Conservation (phyloP, 2,329 filamentous ascomycete species). For the Chrysosphaeria jannelii region DNA sequence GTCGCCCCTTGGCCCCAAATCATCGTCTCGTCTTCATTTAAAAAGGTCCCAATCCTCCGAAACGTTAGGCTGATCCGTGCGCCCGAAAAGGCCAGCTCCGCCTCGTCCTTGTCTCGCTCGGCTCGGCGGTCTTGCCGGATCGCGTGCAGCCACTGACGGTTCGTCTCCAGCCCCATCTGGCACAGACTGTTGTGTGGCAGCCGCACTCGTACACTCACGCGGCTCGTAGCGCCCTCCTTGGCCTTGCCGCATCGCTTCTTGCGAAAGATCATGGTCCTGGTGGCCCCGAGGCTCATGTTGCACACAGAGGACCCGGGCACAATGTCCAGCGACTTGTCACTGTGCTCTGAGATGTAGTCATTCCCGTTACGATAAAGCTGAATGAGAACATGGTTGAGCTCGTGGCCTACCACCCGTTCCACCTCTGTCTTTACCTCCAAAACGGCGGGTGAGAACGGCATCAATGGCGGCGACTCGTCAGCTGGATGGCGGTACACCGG, state of each 20-base stretch:
- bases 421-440: constrained; percentile 33
- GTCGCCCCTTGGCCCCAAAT: constrained; percentile 89
- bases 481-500: constrained; percentile 89
- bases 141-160: constrained; percentile 70
- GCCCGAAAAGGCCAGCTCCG: constrained; percentile 42
- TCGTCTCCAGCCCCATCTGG: constrained; percentile 51
- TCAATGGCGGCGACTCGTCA: constrained; percentile 55
- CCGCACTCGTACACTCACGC: constrained; percentile 32
- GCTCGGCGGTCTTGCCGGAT: constrained; percentile 66
- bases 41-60: constrained; percentile 60
- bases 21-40: constrained; percentile 26
- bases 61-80: constrained; percentile 82
- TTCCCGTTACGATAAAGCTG: constrained; percentile 72
- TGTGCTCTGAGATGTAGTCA: constrained; percentile 89
- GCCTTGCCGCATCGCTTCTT: constrained; percentile 24
- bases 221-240: constrained; percentile 6
- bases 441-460: constrained; percentile 47
- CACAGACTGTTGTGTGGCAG: constrained; percentile 79
- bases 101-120: constrained; percentile 29
- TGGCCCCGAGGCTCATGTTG: constrained; percentile 78
- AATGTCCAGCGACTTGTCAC: constrained; percentile 89
- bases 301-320: constrained; percentile 54
- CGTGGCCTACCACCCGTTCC: constrained; percentile 44
- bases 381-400: constrained; percentile 72
- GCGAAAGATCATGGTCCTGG: constrained; percentile 67